phyloP scores from a whole-genome alignment of 352 stramenopile genomes.

The Globisporangium uncinulatum region DNA sequence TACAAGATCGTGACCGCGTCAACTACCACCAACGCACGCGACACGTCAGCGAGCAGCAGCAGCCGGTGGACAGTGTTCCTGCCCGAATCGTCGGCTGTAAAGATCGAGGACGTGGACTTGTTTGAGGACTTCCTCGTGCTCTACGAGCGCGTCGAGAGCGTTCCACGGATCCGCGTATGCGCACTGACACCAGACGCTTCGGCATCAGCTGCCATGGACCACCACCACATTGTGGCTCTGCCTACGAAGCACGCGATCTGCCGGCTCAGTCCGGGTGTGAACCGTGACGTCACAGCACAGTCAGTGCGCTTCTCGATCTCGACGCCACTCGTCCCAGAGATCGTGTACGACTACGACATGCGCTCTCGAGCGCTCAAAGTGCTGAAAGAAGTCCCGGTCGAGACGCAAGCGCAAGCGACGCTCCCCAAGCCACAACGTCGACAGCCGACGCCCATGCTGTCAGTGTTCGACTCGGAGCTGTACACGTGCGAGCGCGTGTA shows the following conservation, averaged over 20 bases:
- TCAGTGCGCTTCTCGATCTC: constrained; percentile 67
- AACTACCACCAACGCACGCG: not conserved
- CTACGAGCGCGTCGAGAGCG: constrained; percentile 69
- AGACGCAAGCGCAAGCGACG: constrained; percentile 1
- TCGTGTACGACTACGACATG: constrained; percentile 82
- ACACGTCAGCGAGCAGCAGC: constrained; percentile 8
- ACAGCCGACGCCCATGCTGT: not conserved
- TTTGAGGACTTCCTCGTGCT: constrained; percentile 77
- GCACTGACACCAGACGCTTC: no score
- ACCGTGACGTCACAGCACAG: constrained; percentile 63
- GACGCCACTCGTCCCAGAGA: constrained; percentile 65
- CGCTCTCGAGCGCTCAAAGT: constrained; percentile 28
- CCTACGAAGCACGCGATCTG: constrained; percentile 51
- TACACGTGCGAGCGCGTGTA: constrained; percentile 38
- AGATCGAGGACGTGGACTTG: constrained; percentile 87
- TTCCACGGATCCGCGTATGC: constrained; percentile 69
- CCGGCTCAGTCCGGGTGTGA: constrained; percentile 66
- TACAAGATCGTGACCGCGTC: constrained; percentile 56
- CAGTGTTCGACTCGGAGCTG: constrained; percentile 16
- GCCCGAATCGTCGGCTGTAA: constrained; percentile 50
- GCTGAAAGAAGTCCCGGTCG: constrained; percentile 50
- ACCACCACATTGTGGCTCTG: constrained; percentile 44
- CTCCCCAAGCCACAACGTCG: not conserved
- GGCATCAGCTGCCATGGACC: no score
- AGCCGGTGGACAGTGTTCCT: constrained; percentile 44